Conservation (phyloP, 139 green algal species). For the Tetradesmus lagerheimii region DNA sequence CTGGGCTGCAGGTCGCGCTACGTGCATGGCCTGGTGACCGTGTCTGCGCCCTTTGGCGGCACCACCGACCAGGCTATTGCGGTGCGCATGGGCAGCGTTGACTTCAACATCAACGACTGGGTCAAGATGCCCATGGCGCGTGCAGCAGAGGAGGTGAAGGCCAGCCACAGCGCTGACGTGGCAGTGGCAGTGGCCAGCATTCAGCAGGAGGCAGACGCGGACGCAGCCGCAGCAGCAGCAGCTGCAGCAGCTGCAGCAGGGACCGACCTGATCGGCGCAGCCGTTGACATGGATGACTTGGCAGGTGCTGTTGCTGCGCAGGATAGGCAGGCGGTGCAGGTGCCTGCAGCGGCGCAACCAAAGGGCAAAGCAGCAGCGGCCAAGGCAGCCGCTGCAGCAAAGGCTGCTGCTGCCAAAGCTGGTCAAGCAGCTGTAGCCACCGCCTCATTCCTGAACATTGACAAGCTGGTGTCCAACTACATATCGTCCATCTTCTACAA, state of each 20-base stretch:
- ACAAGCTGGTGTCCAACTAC: slow-evolving; percentile 28
- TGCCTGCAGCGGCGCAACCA: not conserved
- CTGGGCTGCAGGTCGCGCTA: slow-evolving; percentile 9
- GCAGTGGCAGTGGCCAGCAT: slow-evolving; percentile 28
- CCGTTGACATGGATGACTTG: not conserved
- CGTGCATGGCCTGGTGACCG: slow-evolving; percentile 14
- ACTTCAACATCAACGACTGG: slow-evolving; percentile 43
- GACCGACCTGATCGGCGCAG: not conserved
- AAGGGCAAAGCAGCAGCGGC: not conserved
- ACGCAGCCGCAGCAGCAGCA: not conserved
- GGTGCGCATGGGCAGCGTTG: slow-evolving; percentile 32
- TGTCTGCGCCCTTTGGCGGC: slow-evolving; percentile 41
- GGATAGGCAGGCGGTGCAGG: not conserved
- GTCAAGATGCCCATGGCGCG: slow-evolving; percentile 23
- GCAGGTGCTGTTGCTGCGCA: not conserved
- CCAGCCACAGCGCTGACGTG: slow-evolving; percentile 21
- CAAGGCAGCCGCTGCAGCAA: not conserved
- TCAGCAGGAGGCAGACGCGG: not conserved
- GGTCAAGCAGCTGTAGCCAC: not conserved
- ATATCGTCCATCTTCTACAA: slow-evolving; percentile 28
- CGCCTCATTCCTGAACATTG: not conserved
- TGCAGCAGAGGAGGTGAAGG: slow-evolving; percentile 5
- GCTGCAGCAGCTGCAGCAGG: not conserved
- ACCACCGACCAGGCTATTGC: slow-evolving; percentile 39
- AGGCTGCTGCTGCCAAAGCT: not conserved